Evolutionary conservation across 78 protist species (phyloP).

Genomic region (Isochrysis galbana): DNA sequence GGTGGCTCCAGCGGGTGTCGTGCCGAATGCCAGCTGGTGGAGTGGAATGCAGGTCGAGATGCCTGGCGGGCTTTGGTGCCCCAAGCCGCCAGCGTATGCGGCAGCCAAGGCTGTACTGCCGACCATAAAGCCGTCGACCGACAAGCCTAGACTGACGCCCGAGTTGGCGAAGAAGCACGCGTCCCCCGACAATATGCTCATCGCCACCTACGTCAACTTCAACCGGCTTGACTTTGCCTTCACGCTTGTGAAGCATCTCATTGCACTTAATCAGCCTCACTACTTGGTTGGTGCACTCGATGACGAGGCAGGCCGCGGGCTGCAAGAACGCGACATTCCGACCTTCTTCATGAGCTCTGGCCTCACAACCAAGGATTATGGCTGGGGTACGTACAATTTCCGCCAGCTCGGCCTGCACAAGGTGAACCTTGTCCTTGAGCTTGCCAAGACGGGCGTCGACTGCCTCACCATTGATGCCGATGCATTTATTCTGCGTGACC

Average conservation of each 20-base stretch:
- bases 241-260: background rate
- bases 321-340: background rate
- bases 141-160: background rate
- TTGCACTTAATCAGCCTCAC: background rate
- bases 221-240: conserved; percentile 8
- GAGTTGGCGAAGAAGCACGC: conserved; percentile 20
- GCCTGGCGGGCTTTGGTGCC: background rate
- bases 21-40: background rate
- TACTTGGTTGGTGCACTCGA: background rate
- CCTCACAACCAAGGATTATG: background rate
- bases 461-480: conserved; percentile 5
- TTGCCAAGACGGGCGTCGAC: conserved; percentile 15
- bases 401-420: conserved; percentile 17
- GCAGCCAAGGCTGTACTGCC: background rate
- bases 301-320: conserved; percentile 5
- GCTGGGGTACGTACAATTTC: conserved; percentile 7
- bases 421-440: background rate
- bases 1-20: background rate
- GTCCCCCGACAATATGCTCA: conserved; percentile 6
- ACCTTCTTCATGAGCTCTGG: background rate
- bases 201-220: conserved; percentile 28
- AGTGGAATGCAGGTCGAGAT: background rate
- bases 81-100: background rate
- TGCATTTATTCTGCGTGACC: conserved; percentile 14
- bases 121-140: background rate